A percentile compares a stretch with the other conserved stretches of the same genome.
phyloP scores from a whole-genome alignment of 2,329 filamentous ascomycete species.

The Aspergillaceae sp. region DNA sequence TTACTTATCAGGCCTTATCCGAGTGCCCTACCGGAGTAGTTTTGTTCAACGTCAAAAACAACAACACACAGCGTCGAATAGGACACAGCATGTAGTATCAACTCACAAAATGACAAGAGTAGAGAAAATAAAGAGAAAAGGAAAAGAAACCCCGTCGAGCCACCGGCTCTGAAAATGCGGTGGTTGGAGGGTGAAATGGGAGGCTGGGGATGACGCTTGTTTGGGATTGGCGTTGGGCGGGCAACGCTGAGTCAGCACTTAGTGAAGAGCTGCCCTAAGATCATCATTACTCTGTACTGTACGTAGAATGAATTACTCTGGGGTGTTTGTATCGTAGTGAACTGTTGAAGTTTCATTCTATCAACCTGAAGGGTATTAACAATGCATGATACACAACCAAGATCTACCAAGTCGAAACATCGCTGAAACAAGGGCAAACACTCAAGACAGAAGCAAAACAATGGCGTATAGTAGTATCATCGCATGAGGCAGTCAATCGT shows the following conservation, averaged over 20 bases:
- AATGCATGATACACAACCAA: background rate
- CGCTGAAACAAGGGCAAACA: background rate
- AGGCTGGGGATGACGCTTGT: constrained; percentile 30
- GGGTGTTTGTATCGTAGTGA: too few species aligned
- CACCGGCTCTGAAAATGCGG: constrained; percentile 20
- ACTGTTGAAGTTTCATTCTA: too few species aligned
- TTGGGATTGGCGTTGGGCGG: constrained; percentile 15
- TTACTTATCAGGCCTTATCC: too few species aligned
- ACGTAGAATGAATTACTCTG: too few species aligned
- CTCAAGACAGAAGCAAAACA: constrained; percentile 5
- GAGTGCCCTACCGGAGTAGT: too few species aligned
- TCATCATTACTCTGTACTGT: too few species aligned
- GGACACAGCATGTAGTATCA: too few species aligned
- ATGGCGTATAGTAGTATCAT: background rate
- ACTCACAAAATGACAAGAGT: background rate
- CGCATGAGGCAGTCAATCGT: background rate
- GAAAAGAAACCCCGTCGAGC: background rate
- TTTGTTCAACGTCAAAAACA: background rate
- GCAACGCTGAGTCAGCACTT: constrained; percentile 22
- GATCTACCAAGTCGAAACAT: constrained; percentile 4
- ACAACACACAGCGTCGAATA: background rate
- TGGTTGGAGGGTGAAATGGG: constrained; percentile 24
- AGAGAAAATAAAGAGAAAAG: constrained; percentile 3
- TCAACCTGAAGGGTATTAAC: background rate
- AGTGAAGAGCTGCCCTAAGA: background rate